phyloP scores from a whole-genome alignment of 2,329 filamentous ascomycete species.

The Cytospora paraplurivora region DNA sequence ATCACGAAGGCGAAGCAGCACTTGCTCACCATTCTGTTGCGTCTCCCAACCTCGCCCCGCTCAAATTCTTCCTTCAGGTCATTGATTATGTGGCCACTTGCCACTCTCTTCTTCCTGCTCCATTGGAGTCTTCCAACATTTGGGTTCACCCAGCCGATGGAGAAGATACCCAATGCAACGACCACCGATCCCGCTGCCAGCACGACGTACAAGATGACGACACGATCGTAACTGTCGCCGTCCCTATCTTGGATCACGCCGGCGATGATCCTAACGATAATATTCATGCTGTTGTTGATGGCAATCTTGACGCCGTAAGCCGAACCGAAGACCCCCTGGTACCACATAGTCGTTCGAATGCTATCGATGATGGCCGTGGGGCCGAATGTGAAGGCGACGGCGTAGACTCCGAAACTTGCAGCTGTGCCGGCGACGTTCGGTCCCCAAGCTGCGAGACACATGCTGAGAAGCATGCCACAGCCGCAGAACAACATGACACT shows the following conservation, averaged over 20 bases:
- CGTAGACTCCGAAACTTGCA: constrained; percentile 62
- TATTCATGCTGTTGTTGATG: constrained; percentile 65
- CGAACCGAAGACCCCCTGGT: constrained; percentile 61
- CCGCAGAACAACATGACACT: constrained; percentile 49
- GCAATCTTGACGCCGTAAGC: constrained; percentile 63
- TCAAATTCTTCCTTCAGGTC: constrained; percentile 46
- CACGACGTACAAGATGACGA: constrained; percentile 58
- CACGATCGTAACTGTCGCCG: constrained; percentile 56
- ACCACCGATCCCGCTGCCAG: constrained; percentile 52
- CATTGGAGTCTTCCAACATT: constrained; percentile 57
- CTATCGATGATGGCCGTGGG: constrained; percentile 62
- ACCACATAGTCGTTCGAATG: constrained; percentile 61
- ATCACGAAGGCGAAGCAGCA: constrained; percentile 47
- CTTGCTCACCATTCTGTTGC: constrained; percentile 46
- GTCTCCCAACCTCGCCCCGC: constrained; percentile 36
- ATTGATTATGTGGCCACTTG: constrained; percentile 47
- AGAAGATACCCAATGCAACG: constrained; percentile 46
- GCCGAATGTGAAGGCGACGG: constrained; percentile 56
- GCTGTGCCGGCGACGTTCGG: constrained; percentile 53
- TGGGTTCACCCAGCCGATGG: constrained; percentile 39
- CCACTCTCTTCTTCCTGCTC: constrained; percentile 56
- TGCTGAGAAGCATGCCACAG: constrained; percentile 52
- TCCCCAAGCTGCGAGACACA: constrained; percentile 57
- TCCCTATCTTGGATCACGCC: constrained; percentile 62
- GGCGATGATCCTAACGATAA: constrained; percentile 59